Evolutionary conservation across 139 green algal genomes (phyloP).

Genomic region (Tetraselmis chui): DNA sequence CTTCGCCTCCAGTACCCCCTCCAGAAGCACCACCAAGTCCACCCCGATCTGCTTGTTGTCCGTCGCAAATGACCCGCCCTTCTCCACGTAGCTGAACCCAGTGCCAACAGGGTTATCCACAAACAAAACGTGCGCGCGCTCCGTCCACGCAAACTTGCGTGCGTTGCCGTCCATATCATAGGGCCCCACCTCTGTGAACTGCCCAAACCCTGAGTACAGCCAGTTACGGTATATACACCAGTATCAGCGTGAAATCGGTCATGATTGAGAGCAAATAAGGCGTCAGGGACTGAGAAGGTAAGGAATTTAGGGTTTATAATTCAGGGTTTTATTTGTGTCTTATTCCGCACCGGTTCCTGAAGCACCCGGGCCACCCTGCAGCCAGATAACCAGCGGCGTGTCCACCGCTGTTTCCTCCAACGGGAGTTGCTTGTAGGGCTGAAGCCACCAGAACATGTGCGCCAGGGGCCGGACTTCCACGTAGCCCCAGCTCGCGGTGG

Average conservation of each 20-base stretch:
- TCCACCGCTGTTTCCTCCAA: not conserved
- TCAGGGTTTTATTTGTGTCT: too few species aligned
- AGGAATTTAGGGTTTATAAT: too few species aligned
- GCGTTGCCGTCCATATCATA: not conserved
- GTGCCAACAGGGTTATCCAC: constrained; percentile 20
- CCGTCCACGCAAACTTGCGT: constrained; percentile 8
- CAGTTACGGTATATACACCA: not conserved
- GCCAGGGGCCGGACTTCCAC: constrained; percentile 2
- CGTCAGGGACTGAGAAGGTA: not conserved
- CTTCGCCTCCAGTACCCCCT: not conserved
- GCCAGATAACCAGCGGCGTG: constrained; percentile 13
- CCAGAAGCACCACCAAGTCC: constrained; percentile 2
- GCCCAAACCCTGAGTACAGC: not conserved
- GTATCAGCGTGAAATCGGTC: not conserved
- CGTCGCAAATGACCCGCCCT: constrained; percentile 3
- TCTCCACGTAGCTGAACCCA: constrained; percentile 13
- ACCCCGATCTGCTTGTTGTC: constrained; percentile 2
- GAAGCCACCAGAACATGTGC: constrained; percentile 21
- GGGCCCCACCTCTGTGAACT: constrained; percentile 8
- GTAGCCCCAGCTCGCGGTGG: constrained; percentile 3
- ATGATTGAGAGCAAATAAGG: not conserved
- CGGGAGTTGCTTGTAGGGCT: not conserved
- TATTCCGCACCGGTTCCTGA: not conserved
- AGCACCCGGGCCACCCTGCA: constrained; percentile 13
- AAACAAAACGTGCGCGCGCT: constrained; percentile 11